phyloP scores from a whole-genome alignment of 2,329 filamentous ascomycete genomes.

The Colletotrichum eleusines region DNA sequence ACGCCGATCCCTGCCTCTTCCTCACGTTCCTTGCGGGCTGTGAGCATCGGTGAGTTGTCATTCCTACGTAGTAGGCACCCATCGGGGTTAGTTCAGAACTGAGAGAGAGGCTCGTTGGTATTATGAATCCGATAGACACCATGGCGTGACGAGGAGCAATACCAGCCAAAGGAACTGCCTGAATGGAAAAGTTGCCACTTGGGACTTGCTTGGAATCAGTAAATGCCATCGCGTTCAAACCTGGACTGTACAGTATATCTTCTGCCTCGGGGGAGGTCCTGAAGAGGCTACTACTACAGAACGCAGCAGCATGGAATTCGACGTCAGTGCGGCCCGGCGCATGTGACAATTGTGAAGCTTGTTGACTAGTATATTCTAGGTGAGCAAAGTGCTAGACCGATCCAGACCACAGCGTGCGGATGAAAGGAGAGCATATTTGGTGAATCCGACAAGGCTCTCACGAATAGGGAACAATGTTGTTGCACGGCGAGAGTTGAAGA shows the following conservation, averaged over 20 bases:
- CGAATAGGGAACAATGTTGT: too few relatives aligned
- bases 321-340: background rate
- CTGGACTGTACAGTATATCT: background rate
- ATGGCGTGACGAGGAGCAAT: background rate
- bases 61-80: constrained; percentile 2
- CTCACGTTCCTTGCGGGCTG: background rate
- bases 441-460: background rate
- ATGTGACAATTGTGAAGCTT: background rate
- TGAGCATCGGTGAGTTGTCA: constrained; percentile 9
- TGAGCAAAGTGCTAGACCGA: background rate
- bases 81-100: background rate
- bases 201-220: background rate
- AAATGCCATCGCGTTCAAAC: background rate
- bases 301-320: too few relatives aligned
- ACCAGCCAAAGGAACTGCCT: background rate
- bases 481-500: background rate
- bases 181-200: too few relatives aligned
- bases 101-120: background rate
- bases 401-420: background rate
- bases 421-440: background rate
- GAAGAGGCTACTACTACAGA: background rate
- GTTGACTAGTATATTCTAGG: background rate
- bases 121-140: background rate
- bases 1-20: constrained; percentile 14
- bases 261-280: background rate